Evolutionary conservation across 1,139 yeast genomes (phyloP).

Genomic region (Candida glucosophila): DNA sequence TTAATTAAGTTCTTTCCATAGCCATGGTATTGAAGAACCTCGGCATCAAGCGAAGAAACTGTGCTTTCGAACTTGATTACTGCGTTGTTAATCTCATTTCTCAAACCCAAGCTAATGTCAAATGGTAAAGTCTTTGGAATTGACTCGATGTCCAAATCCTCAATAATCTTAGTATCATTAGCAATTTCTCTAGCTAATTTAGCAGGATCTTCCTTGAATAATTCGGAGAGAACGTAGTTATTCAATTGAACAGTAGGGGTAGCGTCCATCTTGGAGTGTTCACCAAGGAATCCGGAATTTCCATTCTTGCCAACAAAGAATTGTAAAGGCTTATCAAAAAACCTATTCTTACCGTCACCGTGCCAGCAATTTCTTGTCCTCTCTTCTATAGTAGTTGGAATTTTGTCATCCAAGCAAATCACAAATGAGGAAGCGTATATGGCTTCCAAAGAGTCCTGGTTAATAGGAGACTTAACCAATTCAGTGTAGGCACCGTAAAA

Average conservation of each 20-base stretch:
- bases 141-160: constrained; percentile 3
- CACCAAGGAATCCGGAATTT: constrained; percentile 87
- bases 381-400: constrained; percentile 76
- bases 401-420: constrained; percentile 64
- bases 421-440: constrained; percentile 78
- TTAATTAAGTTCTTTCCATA: constrained; percentile 67
- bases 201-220: constrained; percentile 37
- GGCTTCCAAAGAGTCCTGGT: constrained; percentile 50
- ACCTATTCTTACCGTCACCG: constrained; percentile 87
- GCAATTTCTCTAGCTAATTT: constrained; percentile 22
- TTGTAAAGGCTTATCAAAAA: constrained; percentile 87
- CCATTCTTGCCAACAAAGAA: constrained; percentile 79
- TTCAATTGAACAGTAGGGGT: constrained; percentile 89
- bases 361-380: constrained; percentile 89
- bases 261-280: constrained; percentile 98
- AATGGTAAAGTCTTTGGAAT: constrained; percentile 23
- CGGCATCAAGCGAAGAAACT: constrained; percentile 48
- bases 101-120: constrained; percentile 45
- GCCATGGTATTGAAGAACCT: constrained; percentile 63
- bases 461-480: constrained; percentile 49
- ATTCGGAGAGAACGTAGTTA: constrained; percentile 58
- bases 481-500: constrained; percentile 60
- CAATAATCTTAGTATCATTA: constrained; percentile 8
- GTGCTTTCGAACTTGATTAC: constrained; percentile 45
- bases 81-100: constrained; percentile 47